Evolutionary conservation across 1,139 yeast genomes (phyloP).

Genomic region (Geotrichum bryndzae): DNA sequence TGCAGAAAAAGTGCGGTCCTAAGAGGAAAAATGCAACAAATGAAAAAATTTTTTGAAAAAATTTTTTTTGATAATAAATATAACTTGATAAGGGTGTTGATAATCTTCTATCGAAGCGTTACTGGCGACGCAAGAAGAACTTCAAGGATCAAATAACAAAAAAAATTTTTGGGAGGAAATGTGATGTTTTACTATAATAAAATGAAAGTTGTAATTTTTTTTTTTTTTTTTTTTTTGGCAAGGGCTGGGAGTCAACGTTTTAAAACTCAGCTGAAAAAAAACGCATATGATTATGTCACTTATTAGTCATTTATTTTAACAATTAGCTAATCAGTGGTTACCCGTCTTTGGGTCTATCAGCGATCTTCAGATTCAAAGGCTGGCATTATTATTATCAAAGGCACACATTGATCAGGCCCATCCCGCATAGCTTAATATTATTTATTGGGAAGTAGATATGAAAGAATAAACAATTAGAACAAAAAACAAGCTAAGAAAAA

Average conservation of each 20-base stretch:
- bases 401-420: too few species aligned
- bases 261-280: too few species aligned
- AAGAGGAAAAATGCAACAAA: background rate
- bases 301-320: too few species aligned
- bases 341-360: too few species aligned
- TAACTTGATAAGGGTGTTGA: background rate
- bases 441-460: background rate
- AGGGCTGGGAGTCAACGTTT: too few species aligned
- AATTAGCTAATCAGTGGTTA: too few species aligned
- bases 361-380: too few species aligned
- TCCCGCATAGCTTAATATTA: background rate
- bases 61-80: background rate
- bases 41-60: background rate
- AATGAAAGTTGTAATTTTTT: background rate
- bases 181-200: background rate
- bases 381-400: too few species aligned
- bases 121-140: background rate
- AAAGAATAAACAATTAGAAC: background rate
- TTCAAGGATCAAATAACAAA: background rate
- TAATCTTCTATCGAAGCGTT: background rate
- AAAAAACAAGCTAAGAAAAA: background rate
- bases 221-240: background rate
- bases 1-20: background rate
- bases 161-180: background rate
- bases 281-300: too few species aligned